Conservation (phyloP, 345 rosid species). For the Moricandia arvensis region DNA sequence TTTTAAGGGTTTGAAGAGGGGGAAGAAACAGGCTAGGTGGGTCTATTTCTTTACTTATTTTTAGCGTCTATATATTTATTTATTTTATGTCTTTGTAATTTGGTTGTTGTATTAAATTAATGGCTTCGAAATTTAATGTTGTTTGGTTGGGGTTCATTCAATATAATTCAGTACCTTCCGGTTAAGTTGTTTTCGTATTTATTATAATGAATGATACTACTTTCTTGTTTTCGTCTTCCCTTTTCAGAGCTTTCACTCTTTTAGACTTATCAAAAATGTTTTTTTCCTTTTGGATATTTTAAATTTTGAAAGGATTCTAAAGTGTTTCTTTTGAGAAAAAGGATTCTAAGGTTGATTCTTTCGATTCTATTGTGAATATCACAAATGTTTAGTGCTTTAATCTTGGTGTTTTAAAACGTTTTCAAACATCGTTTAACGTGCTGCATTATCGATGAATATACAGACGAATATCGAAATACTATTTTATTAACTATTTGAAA, state of each 20-base stretch:
- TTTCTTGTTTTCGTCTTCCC: slow-evolving; percentile 2
- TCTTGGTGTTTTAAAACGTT: neutral
- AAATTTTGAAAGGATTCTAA: neutral
- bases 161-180: slow-evolving; percentile 25
- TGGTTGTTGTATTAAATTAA: slow-evolving; percentile 40
- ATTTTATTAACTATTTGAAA: slow-evolving; percentile 7
- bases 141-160: slow-evolving; percentile 44
- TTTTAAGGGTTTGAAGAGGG: slow-evolving; percentile 33
- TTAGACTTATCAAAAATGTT: neutral
- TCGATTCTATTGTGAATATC: neutral
- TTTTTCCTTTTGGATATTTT: neutral
- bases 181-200: slow-evolving; percentile 26
- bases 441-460: neutral
- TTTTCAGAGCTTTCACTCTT: slow-evolving; percentile 17
- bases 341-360: neutral
- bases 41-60: slow-evolving; percentile 22
- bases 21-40: slow-evolving; percentile 27
- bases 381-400: neutral
- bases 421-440: slow-evolving; percentile 15
- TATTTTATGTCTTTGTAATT: neutral
- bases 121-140: slow-evolving; percentile 39
- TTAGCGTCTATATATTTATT: slow-evolving; percentile 14
- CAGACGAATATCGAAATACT: neutral
- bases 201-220: slow-evolving; percentile 21
- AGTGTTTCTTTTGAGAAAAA: no score